Percentiles rank a stretch among this genome's conserved stretches.
Conservation (phyloP, 2,329 filamentous ascomycete species). For the Seiridium cupressi region DNA sequence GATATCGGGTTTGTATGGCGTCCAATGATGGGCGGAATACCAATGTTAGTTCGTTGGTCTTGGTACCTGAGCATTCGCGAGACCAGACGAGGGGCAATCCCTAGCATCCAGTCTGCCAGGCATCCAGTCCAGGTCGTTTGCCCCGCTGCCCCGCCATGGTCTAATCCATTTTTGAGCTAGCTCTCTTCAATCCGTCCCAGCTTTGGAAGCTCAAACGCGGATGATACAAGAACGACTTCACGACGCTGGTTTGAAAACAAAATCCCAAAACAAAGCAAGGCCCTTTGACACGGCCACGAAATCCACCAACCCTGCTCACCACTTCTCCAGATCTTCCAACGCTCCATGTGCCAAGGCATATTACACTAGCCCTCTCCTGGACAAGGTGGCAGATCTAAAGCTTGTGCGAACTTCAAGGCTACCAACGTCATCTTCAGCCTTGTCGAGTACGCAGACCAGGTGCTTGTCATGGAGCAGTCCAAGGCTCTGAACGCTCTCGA, state of each 20-base stretch:
- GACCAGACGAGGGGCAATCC: no score
- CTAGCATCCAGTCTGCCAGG: no score
- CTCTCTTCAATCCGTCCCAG: not conserved
- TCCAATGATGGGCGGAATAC: no score
- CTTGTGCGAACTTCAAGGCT: conserved; percentile 11
- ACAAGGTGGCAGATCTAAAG: conserved; percentile 8
- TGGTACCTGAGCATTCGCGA: no score
- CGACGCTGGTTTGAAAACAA: conserved; percentile 7
- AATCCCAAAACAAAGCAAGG: conserved; percentile 9
- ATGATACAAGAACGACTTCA: conserved; percentile 21
- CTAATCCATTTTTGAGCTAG: not conserved
- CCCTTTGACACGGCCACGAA: not conserved
- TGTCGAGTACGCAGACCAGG: not conserved
- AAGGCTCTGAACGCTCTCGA: conserved; percentile 65
- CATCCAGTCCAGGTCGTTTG: not conserved
- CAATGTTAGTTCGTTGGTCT: no score
- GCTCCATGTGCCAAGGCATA: not conserved
- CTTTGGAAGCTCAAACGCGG: conserved; percentile 21
- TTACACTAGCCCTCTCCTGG: not conserved
- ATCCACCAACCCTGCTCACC: not conserved
- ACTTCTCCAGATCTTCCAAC: not conserved
- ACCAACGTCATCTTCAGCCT: conserved; percentile 9
- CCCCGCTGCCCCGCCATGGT: not conserved
- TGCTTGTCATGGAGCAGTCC: conserved; percentile 66
- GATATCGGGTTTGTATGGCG: no score